Base-by-base conservation (phyloP, 345 rosid species). In the Gossypium thurberi region DNA sequence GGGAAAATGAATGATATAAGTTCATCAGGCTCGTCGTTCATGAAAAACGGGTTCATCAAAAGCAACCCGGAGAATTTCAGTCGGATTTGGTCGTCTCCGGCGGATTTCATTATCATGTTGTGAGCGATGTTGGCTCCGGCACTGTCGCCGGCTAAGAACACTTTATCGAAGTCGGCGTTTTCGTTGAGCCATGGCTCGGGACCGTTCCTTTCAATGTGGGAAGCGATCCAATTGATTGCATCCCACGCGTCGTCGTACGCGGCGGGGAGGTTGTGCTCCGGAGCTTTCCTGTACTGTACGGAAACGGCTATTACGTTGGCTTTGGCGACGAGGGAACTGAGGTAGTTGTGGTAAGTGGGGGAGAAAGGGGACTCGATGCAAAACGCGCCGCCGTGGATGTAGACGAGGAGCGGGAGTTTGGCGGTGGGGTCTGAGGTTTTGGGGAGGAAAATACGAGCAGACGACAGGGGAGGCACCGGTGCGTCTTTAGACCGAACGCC, bases 311-410 rank as follows among this genome's bases (percentile, higher is more conserved):
- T 46, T 15, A 84, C 65, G 25, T 79, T 53, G 2, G 89, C 81
- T 0, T 75, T 72, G 46, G 80, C 60, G 11, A 76, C 86, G 0
- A 84, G 53, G 52, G 78, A 10, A 1, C 40, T 67, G 69, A 87
- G 70, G 53, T 77, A 82, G 43, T 71, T 63, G 15, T 83, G 81
- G 78, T 67, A 78, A n/a, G 25, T 58, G 6, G 78, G 84, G 0
- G 86, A 80, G 64, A 77, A 76, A n/a, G 91, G 81, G 0, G 90
- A 75, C 40, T 78, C 86, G 6, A 79, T 52, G 68, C 81, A 75
- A 80, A 85, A 87, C 20, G 79, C 87, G 1, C 91, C 87, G 2
- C 94, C 90, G 42, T 87, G 87, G 75, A 78, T 65, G 85, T 85
- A 88, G 64, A 91, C 70, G 6, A 89, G 69, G 6, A 91, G 64